Conservation (phyloP, 257 asterid genomes). For the Linderniella brevidens region DNA sequence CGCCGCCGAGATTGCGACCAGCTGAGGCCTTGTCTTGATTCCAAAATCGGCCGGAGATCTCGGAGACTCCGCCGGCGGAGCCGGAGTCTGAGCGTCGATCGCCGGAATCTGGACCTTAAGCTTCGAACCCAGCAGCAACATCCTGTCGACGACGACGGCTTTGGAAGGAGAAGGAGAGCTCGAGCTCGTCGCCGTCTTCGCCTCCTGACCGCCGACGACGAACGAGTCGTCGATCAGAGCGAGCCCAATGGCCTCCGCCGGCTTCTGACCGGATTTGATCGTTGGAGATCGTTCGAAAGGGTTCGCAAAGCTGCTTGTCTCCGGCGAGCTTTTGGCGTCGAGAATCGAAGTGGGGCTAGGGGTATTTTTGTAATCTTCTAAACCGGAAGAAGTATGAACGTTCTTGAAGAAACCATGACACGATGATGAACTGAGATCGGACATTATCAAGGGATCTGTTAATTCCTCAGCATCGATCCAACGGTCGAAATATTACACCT, state of each 20-base stretch:
- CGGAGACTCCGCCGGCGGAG: constrained; percentile 30
- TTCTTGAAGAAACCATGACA: constrained; percentile 38
- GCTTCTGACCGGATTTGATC: no score
- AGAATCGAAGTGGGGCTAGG: constrained; percentile 68
- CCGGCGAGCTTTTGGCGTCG: constrained; percentile 29
- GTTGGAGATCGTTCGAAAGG: constrained; percentile 23
- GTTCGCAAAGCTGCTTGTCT: constrained; percentile 18
- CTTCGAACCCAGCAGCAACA: constrained; percentile 58
- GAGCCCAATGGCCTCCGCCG: constrained; percentile 49
- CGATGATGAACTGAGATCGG: constrained; percentile 3
- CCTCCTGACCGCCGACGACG: constrained; percentile 13
- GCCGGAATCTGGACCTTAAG: constrained; percentile 59
- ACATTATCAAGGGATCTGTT: no score
- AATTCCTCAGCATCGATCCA: no score
- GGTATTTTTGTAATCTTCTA: no score
- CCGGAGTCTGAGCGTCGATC: constrained; percentile 10
- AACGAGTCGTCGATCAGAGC: constrained; percentile 69
- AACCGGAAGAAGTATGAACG: not conserved
- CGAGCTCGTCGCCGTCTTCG: constrained; percentile 4
- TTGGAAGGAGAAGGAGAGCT: constrained; percentile 17
- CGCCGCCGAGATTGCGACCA: constrained; percentile 16
- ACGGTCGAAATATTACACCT: no score
- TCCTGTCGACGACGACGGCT: constrained; percentile 17
- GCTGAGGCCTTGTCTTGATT: constrained; percentile 49
- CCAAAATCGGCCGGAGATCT: constrained; percentile 82